phyloP scores from a whole-genome alignment of 2,329 filamentous ascomycete genomes.

The Chrysoporthe puriensis region DNA sequence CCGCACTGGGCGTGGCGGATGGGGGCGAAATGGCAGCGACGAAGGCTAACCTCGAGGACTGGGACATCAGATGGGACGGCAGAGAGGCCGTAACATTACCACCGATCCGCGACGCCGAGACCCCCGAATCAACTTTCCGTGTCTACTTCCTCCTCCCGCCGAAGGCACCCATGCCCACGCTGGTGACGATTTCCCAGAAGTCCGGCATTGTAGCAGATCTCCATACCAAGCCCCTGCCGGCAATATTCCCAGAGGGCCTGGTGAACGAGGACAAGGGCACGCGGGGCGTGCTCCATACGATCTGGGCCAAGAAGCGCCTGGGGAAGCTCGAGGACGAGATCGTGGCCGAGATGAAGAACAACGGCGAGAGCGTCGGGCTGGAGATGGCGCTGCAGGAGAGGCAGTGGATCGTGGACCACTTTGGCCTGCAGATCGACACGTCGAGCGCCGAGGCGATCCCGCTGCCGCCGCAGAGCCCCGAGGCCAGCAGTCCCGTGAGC shows the following conservation, averaged over 20 bases:
- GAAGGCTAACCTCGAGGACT: slow-evolving; percentile 42
- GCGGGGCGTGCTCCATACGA: slow-evolving; percentile 83
- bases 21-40: slow-evolving; percentile 4
- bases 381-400: slow-evolving; percentile 84
- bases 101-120: slow-evolving; percentile 61
- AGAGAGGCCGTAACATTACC: slow-evolving; percentile 67
- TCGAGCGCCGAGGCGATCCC: slow-evolving; percentile 32
- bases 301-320: slow-evolving; percentile 85
- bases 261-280: slow-evolving; percentile 70
- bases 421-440: slow-evolving; percentile 60
- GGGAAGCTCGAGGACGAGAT: slow-evolving; percentile 79
- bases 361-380: slow-evolving; percentile 80
- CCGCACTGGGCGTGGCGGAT: slow-evolving; percentile 20
- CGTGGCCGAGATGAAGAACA: slow-evolving; percentile 69
- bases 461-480: slow-evolving; percentile 33
- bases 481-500: slow-evolving; percentile 35
- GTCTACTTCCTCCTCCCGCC: slow-evolving; percentile 83
- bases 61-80: slow-evolving; percentile 84
- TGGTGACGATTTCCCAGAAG: slow-evolving; percentile 65
- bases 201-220: slow-evolving; percentile 49
- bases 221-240: slow-evolving; percentile 77
- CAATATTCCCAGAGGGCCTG: slow-evolving; percentile 80
- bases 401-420: slow-evolving; percentile 83
- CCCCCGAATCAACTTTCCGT: slow-evolving; percentile 55
- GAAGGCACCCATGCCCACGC: slow-evolving; percentile 70